Evolutionary conservation across 75 land plant genomes (phyloP).

Genomic region (Cunninghamia lanceolata): DNA sequence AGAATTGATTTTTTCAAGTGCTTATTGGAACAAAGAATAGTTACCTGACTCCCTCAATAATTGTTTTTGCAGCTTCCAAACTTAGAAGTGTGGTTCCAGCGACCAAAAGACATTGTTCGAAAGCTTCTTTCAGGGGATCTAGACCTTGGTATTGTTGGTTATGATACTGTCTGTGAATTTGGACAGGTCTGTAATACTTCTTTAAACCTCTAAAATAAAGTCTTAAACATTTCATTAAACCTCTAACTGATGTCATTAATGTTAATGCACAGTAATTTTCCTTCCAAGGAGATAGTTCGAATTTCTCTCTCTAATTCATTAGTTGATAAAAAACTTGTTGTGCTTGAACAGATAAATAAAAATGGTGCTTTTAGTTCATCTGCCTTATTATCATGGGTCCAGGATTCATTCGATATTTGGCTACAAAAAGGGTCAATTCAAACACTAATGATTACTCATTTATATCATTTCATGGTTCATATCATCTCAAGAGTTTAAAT

Average conservation of each 20-base stretch:
- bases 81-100: slow-evolving; percentile 94
- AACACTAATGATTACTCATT: background rate
- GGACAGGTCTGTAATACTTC: slow-evolving; percentile 62
- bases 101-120: slow-evolving; percentile 92
- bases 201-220: background rate
- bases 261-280: background rate
- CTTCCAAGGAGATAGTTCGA: background rate
- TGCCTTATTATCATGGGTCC: background rate
- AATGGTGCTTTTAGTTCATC: background rate
- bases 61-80: slow-evolving; percentile 65
- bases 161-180: slow-evolving; percentile 79
- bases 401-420: background rate
- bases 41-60: background rate
- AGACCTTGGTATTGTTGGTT: slow-evolving; percentile 94
- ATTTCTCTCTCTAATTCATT: background rate
- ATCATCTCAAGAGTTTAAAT: background rate
- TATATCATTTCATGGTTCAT: background rate
- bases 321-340: background rate
- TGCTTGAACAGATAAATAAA: background rate
- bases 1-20: background rate
- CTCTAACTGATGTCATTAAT: background rate
- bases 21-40: background rate
- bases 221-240: background rate
- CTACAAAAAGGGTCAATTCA: background rate
- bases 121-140: slow-evolving; percentile 84